These are phyloP conservation scores for Cyclocybe aegerita DNA, from an alignment of 768 basidiomycete genomes.

Conservation along the genomic window DNA sequence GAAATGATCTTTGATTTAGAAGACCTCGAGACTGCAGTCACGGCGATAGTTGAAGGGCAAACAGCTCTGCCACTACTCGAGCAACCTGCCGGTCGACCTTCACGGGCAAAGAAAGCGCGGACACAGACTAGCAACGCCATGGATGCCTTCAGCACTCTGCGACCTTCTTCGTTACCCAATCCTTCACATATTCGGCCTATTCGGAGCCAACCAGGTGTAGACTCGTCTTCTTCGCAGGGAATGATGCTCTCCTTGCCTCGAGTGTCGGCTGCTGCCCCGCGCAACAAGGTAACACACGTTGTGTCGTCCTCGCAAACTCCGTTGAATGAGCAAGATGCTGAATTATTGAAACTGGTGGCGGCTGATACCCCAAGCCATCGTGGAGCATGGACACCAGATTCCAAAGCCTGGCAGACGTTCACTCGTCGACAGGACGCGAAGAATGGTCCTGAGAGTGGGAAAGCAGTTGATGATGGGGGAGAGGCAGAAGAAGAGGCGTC, in stretches of 20 bases:
- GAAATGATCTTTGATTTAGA: constrained; percentile 76
- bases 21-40: constrained; percentile 51
- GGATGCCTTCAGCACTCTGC: constrained; percentile 56
- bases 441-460: constrained; percentile 13
- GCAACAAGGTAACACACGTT: constrained; percentile 11
- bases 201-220: constrained; percentile 37
- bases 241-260: constrained; percentile 32
- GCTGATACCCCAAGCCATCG: constrained; percentile 71
- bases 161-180: constrained; percentile 68
- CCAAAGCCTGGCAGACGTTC: constrained; percentile 65
- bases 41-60: constrained; percentile 28
- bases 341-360: constrained; percentile 63
- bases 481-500: constrained; percentile 22
- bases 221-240: constrained; percentile 34
- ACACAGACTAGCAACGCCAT: constrained; percentile 38
- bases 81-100: constrained; percentile 33
- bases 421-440: constrained; percentile 35
- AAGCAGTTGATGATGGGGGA: constrained; percentile 30
- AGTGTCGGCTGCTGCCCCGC: constrained; percentile 11
- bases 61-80: constrained; percentile 42
- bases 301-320: constrained; percentile 14
- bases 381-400: constrained; percentile 64
- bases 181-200: constrained; percentile 57
- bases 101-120: constrained; percentile 27
- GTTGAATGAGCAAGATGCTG: constrained; percentile 28